Evolutionary conservation across 805 yeast genomes (phyloP), one percentile per base, ranked within the genome.

Genomic region (Candida broadrunensis): DNA sequence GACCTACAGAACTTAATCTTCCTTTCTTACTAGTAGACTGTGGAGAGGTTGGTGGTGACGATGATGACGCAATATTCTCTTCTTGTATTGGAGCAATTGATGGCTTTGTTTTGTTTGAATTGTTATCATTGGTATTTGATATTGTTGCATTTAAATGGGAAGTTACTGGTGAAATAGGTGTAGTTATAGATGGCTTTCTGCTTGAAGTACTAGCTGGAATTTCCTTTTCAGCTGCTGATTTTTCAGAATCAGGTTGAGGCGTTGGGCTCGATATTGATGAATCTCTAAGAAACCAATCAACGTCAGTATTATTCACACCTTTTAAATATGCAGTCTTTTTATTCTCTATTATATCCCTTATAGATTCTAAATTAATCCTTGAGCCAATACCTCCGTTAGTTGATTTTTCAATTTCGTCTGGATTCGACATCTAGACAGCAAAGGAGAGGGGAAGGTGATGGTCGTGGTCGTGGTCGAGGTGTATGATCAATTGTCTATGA

Each of bases 221-320:
- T 9, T 11, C 17, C 21, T 11, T n/a, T 7, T 18, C 18, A 19
- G 38, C 24, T 2, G 41, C 37, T 14, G 32, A 15, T 29, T 15
- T 11, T 6, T 29, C 32, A 6, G 5, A 4, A 4, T 29, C 9
- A 29, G 6, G 7, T 4, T 14, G 17, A 29, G 18, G 17, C 5
- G n/a, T 15, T 15, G 32, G 13, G 13, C n/a, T 29, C 14, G 32
- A 29, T 11, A 50, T 47, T 29, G 51, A 48, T 19, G 65, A 43
- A 44, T 67, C 73, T 43, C 80, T 58, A 16, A 77, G 58, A 42
- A 77, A 67, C 81, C 81, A 77, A 49, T 74, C 77, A 17, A 77
- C 70, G 43, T 76, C 80, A 18, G 60, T 58, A 39, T 63, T 66
- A 24, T 63, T 57, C 24, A 73, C 66, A 4, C 70, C 74, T 34